A percentile compares a stretch with the other conserved stretches of the same genome.
Evolutionary conservation across 768 basidiomycete genomes (phyloP).

Genomic region (Agaricus sinodeliciosus): DNA sequence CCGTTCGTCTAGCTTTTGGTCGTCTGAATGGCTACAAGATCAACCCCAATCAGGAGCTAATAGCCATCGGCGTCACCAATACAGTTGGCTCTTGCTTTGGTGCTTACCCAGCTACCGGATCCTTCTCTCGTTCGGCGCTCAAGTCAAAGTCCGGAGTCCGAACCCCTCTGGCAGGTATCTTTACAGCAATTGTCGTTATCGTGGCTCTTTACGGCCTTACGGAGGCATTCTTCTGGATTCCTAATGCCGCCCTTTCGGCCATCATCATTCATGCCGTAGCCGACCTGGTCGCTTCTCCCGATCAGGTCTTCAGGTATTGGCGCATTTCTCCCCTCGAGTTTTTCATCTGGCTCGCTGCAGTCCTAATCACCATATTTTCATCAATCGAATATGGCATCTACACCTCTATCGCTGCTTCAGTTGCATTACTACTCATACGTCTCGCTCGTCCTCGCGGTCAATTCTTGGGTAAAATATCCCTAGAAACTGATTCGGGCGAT

Average conservation of each 20-base stretch:
- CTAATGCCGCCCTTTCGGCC: constrained; percentile 76
- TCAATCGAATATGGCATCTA: constrained; percentile 92
- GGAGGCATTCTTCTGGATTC: constrained; percentile 88
- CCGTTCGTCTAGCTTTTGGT: constrained; percentile 65
- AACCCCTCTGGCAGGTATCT: constrained; percentile 84
- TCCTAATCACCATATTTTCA: constrained; percentile 88
- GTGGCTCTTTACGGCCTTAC: constrained; percentile 94
- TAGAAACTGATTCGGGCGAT: constrained; percentile 36
- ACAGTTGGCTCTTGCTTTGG: constrained; percentile 84
- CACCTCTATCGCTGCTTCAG: constrained; percentile 74
- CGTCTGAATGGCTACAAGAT: constrained; percentile 94
- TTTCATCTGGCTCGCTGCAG: constrained; percentile 81
- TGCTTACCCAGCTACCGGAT: constrained; percentile 96
- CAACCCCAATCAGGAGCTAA: constrained; percentile 89
- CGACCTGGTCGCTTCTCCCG: constrained; percentile 80
- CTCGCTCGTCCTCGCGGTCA: constrained; percentile 83
- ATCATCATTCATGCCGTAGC: constrained; percentile 93
- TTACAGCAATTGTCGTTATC: constrained; percentile 83
- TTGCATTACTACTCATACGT: constrained; percentile 76
- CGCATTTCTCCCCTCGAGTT: constrained; percentile 90
- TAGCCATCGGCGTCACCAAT: constrained; percentile 97
- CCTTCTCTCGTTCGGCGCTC: constrained; percentile 96
- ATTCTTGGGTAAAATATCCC: constrained; percentile 82
- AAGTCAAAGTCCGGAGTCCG: constrained; percentile 97
- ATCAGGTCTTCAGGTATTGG: constrained; percentile 86